Evolutionary conservation across 495 filamentous ascomycete genomes (phyloP), one percentile per base, ranked within the genome.

Genomic region (Xylona heveae): DNA sequence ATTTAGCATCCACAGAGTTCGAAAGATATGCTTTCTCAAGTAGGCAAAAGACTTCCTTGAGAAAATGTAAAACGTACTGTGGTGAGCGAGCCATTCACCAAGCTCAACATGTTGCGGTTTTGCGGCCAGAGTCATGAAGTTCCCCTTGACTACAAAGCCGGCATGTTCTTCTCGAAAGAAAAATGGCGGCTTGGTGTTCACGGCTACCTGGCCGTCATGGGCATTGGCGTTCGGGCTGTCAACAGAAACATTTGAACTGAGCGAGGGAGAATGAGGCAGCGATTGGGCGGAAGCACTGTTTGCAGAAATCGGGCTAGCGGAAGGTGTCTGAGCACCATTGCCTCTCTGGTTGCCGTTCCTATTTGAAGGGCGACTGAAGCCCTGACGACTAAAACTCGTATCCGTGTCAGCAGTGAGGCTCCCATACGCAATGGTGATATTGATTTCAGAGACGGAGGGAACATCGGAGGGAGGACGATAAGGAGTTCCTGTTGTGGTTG

Each of bases 51-150:
- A n/a, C n/a, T n/a, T n/a, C n/a, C n/a, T n/a, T n/a, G n/a, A n/a
- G n/a, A n/a, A n/a, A n/a, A n/a, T n/a, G n/a, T n/a, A 3, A 24
- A 28, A 45, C 60, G 53, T 59, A 90, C 84, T 74, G 66, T 92
- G 84, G 53, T 92, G 83, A 33, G 83, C 82, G 38, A 91, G 57
- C 84, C 84, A 94, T 46, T 94, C 84, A 20, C 81, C 83, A 38
- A 78, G 64, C 48, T 92, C 84, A 18, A 92, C 75, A 31, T 80
- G 74, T 50, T 78, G 78, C 6, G 84, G 84, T 46, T 78, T 77
- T 31, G 78, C 78, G 42, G 81, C 85, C 26, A 94, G 54, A 14
- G 84, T 92, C 76, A 90, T 80, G 49, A 92, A 92, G 53, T 92
- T 94, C 27, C 84, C 84, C 54, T 80, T 90, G 39, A 92, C 84